phyloP scores from a whole-genome alignment of 2,329 filamentous ascomycete species.

The Orbilia javanica region DNA sequence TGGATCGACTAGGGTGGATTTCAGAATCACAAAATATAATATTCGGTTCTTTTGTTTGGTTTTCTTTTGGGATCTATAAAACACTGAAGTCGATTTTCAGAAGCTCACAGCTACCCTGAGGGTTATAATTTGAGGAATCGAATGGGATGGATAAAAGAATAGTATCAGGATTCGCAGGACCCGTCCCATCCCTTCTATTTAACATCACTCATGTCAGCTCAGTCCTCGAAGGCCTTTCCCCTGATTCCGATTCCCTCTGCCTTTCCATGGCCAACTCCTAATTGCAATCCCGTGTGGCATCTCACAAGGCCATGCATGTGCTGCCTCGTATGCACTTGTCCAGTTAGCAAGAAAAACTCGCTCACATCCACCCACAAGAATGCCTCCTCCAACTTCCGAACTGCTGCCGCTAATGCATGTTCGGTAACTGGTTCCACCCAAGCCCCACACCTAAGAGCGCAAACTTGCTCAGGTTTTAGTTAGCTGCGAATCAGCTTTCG shows the following conservation, averaged over 20 bases:
- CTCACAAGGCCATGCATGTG: background rate
- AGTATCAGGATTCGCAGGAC: background rate
- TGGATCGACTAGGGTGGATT: background rate
- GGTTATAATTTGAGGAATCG: too few relatives aligned
- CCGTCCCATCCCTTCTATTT: background rate
- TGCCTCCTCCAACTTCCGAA: slow-evolving; percentile 43
- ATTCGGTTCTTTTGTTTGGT: background rate
- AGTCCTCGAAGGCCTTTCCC: background rate
- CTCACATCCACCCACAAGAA: slow-evolving; percentile 27
- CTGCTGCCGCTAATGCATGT: slow-evolving; percentile 57
- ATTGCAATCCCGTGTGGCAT: background rate
- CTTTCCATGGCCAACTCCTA: background rate
- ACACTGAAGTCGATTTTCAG: background rate
- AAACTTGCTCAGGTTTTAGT: slow-evolving; percentile 51
- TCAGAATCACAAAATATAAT: background rate
- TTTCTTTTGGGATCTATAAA: background rate
- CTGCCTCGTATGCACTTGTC: slow-evolving; percentile 30
- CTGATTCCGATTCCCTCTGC: background rate
- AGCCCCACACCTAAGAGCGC: slow-evolving; percentile 40
- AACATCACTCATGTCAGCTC: background rate
- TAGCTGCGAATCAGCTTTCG: slow-evolving; percentile 34
- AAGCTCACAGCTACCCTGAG: background rate
- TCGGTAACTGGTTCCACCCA: slow-evolving; percentile 45
- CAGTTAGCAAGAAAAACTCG: slow-evolving; percentile 30
- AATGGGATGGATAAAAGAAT: too few relatives aligned